These are phyloP conservation scores for Hypoxylon sp. DNA, from an alignment of 2,329 filamentous ascomycete genomes.

Conservation along the genomic window DNA sequence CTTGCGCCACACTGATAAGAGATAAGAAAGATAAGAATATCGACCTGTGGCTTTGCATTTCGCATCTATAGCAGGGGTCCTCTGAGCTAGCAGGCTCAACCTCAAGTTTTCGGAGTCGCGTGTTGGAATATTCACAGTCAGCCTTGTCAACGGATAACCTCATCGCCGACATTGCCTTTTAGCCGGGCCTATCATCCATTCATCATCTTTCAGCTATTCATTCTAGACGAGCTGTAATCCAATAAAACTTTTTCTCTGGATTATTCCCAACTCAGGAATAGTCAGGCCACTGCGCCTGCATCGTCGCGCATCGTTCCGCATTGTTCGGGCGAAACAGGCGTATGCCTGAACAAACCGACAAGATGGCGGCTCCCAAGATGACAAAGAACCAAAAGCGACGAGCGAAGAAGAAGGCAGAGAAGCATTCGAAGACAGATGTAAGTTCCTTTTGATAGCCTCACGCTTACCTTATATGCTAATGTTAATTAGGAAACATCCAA, in stretches of 20 bases:
- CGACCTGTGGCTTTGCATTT: not conserved
- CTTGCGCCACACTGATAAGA: constrained; percentile 27
- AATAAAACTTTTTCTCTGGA: not conserved
- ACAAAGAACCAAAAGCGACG: constrained; percentile 95
- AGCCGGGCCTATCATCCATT: not conserved
- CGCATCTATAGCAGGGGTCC: not conserved
- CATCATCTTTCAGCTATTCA: not conserved
- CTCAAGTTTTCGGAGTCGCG: constrained; percentile 39
- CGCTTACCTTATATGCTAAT: constrained; percentile 40
- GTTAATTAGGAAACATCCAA: constrained; percentile 45
- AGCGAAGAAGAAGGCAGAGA: constrained; percentile 94
- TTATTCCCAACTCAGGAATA: constrained; percentile 8
- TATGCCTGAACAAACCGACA: constrained; percentile 49
- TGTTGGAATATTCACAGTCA: constrained; percentile 34
- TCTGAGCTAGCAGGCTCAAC: constrained; percentile 27
- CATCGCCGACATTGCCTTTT: constrained; percentile 16
- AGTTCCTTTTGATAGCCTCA: constrained; percentile 37
- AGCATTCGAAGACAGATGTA: constrained; percentile 75
- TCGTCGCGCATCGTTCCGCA: constrained; percentile 36
- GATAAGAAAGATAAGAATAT: not conserved
- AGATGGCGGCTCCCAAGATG: constrained; percentile 78
- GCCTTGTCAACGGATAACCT: constrained; percentile 32
- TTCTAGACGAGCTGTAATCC: not conserved
- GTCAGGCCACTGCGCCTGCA: constrained; percentile 16
- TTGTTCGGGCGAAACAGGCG: constrained; percentile 33